Base-by-base conservation (phyloP, 1,139 yeast species). In the Debaryomyces sp. region DNA sequence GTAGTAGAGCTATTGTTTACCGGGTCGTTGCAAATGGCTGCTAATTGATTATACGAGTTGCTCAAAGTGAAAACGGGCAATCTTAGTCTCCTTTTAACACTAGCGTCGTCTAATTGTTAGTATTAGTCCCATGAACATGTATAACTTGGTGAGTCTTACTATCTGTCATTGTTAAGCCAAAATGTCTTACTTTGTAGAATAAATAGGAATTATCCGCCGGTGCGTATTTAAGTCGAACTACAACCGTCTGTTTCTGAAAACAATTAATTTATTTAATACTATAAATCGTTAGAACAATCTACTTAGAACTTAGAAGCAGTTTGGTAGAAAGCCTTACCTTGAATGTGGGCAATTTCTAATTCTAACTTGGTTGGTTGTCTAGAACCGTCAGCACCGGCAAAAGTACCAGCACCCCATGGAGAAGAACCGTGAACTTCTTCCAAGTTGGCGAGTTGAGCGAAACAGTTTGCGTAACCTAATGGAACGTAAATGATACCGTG, bases 381-480 rank as follows among this genome's bases (percentile, higher is more conserved):
- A 17, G 90, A 83, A 58, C 96, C 96, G 60, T 87, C 94, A 50
- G 79, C 77, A 58, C 85, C 92, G 34, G 96, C 92, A 59, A 78
- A 78, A 50, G 90, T 74, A 62, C 96, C 96, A 45, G 96, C 90
- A 71, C 96, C 96, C 91, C 94, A 89, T 50, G 96, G 82, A 48
- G 94, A 84, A 56, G 87, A 87, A 65, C 96, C 96, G 66, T 87
- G 95, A 50, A 82, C 80, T 73, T 87, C 91, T 17, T 75, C 77
- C 51, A 88, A 67, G 70, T 79, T 78, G 51, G 88, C 68, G 55
- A 85, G 67, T 58, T 79, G 78, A 42, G 79, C 77, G 70, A 84
- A 84, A 38, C 80, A 77, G 58, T 80, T 70, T 59, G 82, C 84
- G 76, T 84, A 88, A 63, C 96, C 96, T 58, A 89, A 78, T 63